These are phyloP conservation scores for Xylariaceae sp. DNA, from an alignment of 2,329 filamentous ascomycete genomes.

Conservation along the genomic window DNA sequence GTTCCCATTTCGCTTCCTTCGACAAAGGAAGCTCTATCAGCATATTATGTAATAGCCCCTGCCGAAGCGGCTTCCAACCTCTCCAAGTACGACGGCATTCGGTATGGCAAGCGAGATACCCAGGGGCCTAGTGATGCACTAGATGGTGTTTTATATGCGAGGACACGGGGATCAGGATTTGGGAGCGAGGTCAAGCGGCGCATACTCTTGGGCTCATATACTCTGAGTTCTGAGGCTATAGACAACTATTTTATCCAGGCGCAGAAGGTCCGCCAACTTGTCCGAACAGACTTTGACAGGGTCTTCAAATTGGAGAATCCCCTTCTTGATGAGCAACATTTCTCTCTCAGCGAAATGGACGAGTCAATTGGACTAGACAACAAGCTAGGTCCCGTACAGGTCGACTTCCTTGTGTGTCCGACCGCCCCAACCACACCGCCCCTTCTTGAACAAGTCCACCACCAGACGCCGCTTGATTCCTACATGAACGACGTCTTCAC, in stretches of 20 bases:
- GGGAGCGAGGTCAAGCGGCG: slow-evolving; percentile 85
- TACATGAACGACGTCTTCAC: slow-evolving; percentile 97
- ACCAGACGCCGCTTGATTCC: slow-evolving; percentile 67
- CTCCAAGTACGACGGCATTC: slow-evolving; percentile 95
- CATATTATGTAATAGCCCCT: slow-evolving; percentile 94
- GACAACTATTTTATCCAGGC: slow-evolving; percentile 98
- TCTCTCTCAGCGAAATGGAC: slow-evolving; percentile 66
- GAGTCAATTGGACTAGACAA: slow-evolving; percentile 57
- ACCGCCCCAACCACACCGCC: slow-evolving; percentile 83
- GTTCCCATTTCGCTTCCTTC: slow-evolving; percentile 80
- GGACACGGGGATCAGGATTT: slow-evolving; percentile 75
- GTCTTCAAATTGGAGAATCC: slow-evolving; percentile 76
- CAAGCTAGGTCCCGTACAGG: slow-evolving; percentile 65
- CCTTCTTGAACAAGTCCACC: slow-evolving; percentile 60
- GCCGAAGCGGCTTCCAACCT: slow-evolving; percentile 96
- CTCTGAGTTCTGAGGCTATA: slow-evolving; percentile 85
- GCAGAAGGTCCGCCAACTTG: slow-evolving; percentile 82
- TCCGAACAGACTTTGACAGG: slow-evolving; percentile 84
- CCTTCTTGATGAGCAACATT: slow-evolving; percentile 60
- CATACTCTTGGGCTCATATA: slow-evolving; percentile 89
- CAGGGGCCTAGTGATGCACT: slow-evolving; percentile 56
- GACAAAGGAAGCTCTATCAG: slow-evolving; percentile 83
- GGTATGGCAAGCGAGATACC: slow-evolving; percentile 72
- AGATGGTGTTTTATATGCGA: slow-evolving; percentile 74
- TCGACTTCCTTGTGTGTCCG: slow-evolving; percentile 87